A percentile compares a stretch with the other conserved stretches of the same genome.
These are phyloP conservation scores for Teratosphaeria gauchensis DNA, from an alignment of 2,329 filamentous ascomycete genomes.

Conservation along the genomic window DNA sequence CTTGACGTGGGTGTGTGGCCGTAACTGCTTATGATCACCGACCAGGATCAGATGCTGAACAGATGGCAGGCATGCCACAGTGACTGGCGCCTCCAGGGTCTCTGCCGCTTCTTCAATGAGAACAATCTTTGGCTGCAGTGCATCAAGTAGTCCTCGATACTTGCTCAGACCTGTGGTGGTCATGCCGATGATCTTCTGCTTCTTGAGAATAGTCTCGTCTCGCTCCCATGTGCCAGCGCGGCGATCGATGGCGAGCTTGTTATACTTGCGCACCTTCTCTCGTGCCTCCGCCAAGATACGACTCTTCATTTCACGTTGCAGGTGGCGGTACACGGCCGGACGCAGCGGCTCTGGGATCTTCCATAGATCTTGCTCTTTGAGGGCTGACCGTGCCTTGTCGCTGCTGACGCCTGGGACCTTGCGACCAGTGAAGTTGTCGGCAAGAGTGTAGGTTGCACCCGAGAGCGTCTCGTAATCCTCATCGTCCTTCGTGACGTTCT, in stretches of 20 bases:
- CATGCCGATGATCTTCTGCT: slow-evolving; percentile 52
- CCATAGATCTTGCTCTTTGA: slow-evolving; percentile 48
- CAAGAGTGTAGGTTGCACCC: slow-evolving; percentile 24
- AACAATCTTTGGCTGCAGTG: slow-evolving; percentile 56
- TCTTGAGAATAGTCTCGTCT: slow-evolving; percentile 52
- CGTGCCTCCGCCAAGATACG: slow-evolving; percentile 40
- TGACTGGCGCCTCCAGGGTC: slow-evolving; percentile 56
- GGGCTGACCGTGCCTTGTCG: slow-evolving; percentile 27
- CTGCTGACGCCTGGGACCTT: slow-evolving; percentile 19
- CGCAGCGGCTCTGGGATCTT: slow-evolving; percentile 47
- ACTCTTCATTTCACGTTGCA: slow-evolving; percentile 48
- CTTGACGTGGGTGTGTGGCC: slow-evolving; percentile 55
- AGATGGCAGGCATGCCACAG: slow-evolving; percentile 50
- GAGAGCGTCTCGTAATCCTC: slow-evolving; percentile 31
- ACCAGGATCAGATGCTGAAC: slow-evolving; percentile 59
- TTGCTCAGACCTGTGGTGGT: slow-evolving; percentile 78
- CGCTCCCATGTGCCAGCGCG: slow-evolving; percentile 51
- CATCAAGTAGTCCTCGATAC: slow-evolving; percentile 60
- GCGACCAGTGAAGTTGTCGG: slow-evolving; percentile 32
- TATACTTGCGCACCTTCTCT: slow-evolving; percentile 41
- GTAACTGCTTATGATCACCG: slow-evolving; percentile 73
- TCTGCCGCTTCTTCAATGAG: slow-evolving; percentile 76
- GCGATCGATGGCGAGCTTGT: slow-evolving; percentile 40
- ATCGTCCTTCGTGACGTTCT: slow-evolving; percentile 37
- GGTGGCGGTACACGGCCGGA: slow-evolving; percentile 55